These are phyloP conservation scores for Pyrrhoderma noxium DNA, from an alignment of 1,284 basidiomycete genomes.

Conservation along the genomic window DNA sequence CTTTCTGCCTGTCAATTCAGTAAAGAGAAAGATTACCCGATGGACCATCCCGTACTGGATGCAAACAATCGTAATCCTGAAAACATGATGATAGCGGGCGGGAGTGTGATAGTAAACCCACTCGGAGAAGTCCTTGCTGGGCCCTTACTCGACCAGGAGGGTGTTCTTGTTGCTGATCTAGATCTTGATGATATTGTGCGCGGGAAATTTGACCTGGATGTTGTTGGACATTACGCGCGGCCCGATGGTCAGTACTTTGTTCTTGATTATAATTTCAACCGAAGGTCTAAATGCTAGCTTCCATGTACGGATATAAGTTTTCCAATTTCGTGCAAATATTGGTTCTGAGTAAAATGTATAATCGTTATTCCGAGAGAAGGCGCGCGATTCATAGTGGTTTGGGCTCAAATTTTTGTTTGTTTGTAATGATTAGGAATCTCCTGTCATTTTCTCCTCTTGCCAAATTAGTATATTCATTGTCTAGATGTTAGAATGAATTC, in stretches of 20 bases:
- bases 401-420: no score
- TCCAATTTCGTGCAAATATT: constrained; percentile 12
- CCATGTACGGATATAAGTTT: constrained; percentile 7
- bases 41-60: constrained; percentile 43
- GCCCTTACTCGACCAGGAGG: constrained; percentile 53
- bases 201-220: constrained; percentile 69
- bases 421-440: no score
- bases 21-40: constrained; percentile 54
- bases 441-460: no score
- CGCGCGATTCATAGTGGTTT: no score
- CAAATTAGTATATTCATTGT: no score
- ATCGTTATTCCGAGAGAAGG: no score
- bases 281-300: background rate
- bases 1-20: constrained; percentile 60
- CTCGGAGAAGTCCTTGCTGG: constrained; percentile 63
- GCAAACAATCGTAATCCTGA: constrained; percentile 35
- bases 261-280: background rate
- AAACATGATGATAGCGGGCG: constrained; percentile 61
- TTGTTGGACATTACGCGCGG: constrained; percentile 62
- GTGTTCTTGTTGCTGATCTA: constrained; percentile 56
- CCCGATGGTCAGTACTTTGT: constrained; percentile 42
- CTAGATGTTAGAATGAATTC: no score
- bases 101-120: constrained; percentile 62
- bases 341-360: background rate
- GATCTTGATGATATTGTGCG: constrained; percentile 54